Conservation (phyloP, 1,284 basidiomycete genomes). For the Papiliotrema nemorosa region DNA sequence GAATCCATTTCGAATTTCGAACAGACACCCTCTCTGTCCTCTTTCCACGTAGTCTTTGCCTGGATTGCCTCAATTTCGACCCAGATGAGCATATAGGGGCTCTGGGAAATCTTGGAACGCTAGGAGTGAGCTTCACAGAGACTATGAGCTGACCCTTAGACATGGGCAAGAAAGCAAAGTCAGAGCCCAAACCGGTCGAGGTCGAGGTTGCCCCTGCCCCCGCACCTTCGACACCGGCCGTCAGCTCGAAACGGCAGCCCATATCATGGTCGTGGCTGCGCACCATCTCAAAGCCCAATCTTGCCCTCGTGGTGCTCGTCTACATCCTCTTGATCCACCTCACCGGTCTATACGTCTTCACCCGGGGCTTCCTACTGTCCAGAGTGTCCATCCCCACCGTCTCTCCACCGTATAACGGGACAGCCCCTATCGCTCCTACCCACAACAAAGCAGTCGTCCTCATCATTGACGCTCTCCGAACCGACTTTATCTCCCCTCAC, state of each 20-base stretch:
- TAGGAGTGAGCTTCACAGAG: no score
- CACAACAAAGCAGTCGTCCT: constrained; percentile 78
- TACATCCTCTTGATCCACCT: constrained; percentile 56
- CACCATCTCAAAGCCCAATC: neutral
- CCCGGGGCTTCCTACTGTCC: constrained; percentile 80
- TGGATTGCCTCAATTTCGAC: no score
- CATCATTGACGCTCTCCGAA: constrained; percentile 89
- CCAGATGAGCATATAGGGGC: neutral
- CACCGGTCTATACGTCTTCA: constrained; percentile 63
- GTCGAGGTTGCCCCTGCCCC: neutral
- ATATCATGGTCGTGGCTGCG: neutral
- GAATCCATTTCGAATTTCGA: no score
- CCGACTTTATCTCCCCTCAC: constrained; percentile 83
- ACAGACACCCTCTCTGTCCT: no score
- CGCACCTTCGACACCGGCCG: neutral
- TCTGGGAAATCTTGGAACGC: no score
- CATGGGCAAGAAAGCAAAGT: constrained; percentile 1
- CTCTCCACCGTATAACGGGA: constrained; percentile 46
- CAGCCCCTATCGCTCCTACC: constrained; percentile 57
- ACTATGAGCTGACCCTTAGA: neutral
- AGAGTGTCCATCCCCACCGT: constrained; percentile 69
- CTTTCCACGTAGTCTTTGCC: no score
- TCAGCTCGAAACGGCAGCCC: neutral
- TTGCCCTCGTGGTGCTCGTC: constrained; percentile 48
- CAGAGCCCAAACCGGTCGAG: neutral